These are phyloP conservation scores for Lecanicillium sp. DNA, from an alignment of 2,329 filamentous ascomycete species.

Conservation along the genomic window DNA sequence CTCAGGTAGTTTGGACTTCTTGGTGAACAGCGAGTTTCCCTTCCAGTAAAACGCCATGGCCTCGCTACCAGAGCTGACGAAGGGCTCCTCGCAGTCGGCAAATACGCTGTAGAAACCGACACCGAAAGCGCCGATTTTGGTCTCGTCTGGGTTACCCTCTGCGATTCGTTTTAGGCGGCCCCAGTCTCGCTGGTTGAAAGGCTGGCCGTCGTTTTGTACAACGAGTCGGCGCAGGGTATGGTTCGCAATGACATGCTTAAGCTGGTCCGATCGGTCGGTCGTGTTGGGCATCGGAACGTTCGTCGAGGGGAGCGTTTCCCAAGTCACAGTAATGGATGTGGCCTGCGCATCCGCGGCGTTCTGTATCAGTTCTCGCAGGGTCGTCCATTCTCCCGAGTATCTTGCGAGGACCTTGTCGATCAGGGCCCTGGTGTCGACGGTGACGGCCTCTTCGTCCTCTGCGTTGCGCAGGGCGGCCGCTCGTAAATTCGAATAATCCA, in stretches of 20 bases:
- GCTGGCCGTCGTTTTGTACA: conserved; percentile 85
- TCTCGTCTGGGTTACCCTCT: conserved; percentile 98
- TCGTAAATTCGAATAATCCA: conserved; percentile 72
- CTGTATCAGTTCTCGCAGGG: conserved; percentile 86
- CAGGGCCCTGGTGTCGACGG: conserved; percentile 90
- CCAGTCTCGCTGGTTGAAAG: conserved; percentile 91
- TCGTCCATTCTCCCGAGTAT: conserved; percentile 94
- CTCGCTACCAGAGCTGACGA: conserved; percentile 85
- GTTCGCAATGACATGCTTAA: conserved; percentile 79
- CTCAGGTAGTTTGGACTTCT: conserved; percentile 67
- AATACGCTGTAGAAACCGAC: conserved; percentile 99
- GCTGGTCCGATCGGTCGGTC: conserved; percentile 60
- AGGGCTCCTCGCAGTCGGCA: conserved; percentile 95
- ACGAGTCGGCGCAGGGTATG: conserved; percentile 84
- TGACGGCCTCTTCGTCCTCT: conserved; percentile 93
- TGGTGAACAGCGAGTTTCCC: conserved; percentile 92
- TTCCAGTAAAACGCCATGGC: conserved; percentile 99
- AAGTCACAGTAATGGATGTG: conserved; percentile 80
- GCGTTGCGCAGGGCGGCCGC: conserved; percentile 81
- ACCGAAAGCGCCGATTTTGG: conserved; percentile 96
- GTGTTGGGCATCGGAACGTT: conserved; percentile 63
- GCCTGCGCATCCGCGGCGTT: conserved; percentile 98
- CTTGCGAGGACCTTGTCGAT: conserved; percentile 97
- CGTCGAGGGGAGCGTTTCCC: conserved; percentile 82
- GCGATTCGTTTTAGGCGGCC: conserved; percentile 89